Evolutionary conservation across 768 basidiomycete species (phyloP).

Genomic region (Hortiboletus campestris): DNA sequence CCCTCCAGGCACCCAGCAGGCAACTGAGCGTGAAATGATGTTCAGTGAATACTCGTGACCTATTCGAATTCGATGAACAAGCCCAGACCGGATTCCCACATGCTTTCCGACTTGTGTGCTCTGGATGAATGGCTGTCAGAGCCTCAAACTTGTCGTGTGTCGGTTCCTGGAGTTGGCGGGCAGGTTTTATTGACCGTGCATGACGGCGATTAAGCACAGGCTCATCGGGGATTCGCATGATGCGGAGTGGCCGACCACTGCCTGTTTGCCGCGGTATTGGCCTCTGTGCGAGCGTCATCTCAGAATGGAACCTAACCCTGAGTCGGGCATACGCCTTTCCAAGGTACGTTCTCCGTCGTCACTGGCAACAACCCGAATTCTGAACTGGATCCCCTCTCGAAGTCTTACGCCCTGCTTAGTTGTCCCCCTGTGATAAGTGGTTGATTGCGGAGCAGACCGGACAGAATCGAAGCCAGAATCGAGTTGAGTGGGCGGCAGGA

Average conservation of each 20-base stretch:
- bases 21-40: neutral
- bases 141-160: conserved; percentile 12
- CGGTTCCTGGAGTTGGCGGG: conserved; percentile 1
- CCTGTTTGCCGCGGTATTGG: conserved; percentile 16
- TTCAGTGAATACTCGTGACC: neutral
- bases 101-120: neutral
- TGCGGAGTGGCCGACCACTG: conserved; percentile 2
- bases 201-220: conserved; percentile 22
- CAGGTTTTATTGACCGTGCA: conserved; percentile 3
- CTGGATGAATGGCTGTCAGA: conserved; percentile 1
- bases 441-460: conserved; percentile 13
- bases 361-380: conserved; percentile 23
- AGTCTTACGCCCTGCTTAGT: conserved; percentile 4
- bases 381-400: conserved; percentile 23
- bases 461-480: conserved; percentile 6
- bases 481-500: conserved; percentile 4
- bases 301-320: conserved; percentile 3
- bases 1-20: conserved; percentile 4
- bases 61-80: neutral
- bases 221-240: conserved; percentile 26
- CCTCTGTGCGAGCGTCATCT: conserved; percentile 4
- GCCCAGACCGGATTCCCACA: conserved; percentile 12
- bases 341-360: conserved; percentile 25
- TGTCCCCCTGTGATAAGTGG: neutral
- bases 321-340: conserved; percentile 4